These are phyloP conservation scores for Zea luxurians DNA, from an alignment of 176 grass and related monocot genomes.

Conservation along the genomic window DNA sequence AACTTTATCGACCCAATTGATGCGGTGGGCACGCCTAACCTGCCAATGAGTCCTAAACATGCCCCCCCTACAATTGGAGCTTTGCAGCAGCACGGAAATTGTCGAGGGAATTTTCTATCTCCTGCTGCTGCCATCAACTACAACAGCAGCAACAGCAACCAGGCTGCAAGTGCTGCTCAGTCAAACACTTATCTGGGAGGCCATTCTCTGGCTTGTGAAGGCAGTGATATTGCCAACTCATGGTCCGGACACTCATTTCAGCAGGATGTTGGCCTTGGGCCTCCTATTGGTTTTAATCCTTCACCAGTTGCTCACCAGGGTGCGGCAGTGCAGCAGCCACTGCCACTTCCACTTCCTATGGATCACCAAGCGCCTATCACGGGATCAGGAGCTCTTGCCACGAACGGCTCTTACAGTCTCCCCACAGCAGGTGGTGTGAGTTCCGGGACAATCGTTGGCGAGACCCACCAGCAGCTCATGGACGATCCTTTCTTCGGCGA, in stretches of 20 bases:
- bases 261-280: slow-evolving; percentile 25
- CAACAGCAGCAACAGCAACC: slow-evolving; percentile 6
- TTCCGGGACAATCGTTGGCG: slow-evolving; percentile 33
- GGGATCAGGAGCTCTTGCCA: slow-evolving; percentile 20
- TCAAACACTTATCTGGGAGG: slow-evolving; percentile 50
- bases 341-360: slow-evolving; percentile 32
- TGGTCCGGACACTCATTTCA: slow-evolving; percentile 45
- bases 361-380: slow-evolving; percentile 38
- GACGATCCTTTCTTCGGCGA: slow-evolving; percentile 51
- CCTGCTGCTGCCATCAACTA: slow-evolving; percentile 38
- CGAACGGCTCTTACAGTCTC: slow-evolving; percentile 47
- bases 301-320: slow-evolving; percentile 31
- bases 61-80: background rate
- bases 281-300: slow-evolving; percentile 44
- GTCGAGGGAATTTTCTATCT: slow-evolving; percentile 34
- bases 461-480: slow-evolving; percentile 29
- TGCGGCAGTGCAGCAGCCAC: slow-evolving; percentile 36
- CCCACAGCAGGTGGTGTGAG: slow-evolving; percentile 30
- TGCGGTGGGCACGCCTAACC: slow-evolving; percentile 23
- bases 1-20: slow-evolving; percentile 31
- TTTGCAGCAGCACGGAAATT: slow-evolving; percentile 40
- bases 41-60: slow-evolving; percentile 25
- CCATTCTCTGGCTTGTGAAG: slow-evolving; percentile 42
- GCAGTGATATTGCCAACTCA: slow-evolving; percentile 41
- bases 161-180: slow-evolving; percentile 39